These are phyloP conservation scores for Gonapodya prolifera DNA, from an alignment of 192 early-diverging fungal species.

Conservation along the genomic window DNA sequence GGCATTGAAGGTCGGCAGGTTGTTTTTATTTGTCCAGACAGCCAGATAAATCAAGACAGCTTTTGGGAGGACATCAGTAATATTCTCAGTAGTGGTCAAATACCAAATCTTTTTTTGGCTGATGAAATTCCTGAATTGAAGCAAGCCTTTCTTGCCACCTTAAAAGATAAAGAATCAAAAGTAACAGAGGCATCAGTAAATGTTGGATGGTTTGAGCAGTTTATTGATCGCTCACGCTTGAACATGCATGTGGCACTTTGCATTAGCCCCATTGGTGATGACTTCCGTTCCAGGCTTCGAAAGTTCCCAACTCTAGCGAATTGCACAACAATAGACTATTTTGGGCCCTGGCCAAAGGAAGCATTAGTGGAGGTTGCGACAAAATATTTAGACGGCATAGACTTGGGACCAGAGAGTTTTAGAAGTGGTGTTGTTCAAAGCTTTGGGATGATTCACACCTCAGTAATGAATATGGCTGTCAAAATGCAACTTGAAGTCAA, in stretches of 20 bases:
- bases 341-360: conserved; percentile 54
- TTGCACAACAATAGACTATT: conserved; percentile 56
- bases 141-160: neutral
- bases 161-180: conserved; percentile 3
- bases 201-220: conserved; percentile 23
- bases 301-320: conserved; percentile 49
- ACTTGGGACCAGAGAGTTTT: conserved; percentile 24
- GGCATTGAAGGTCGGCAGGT: conserved; percentile 44
- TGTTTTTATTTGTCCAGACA: conserved; percentile 49
- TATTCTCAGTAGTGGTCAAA: conserved; percentile 9
- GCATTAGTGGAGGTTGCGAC: conserved; percentile 45
- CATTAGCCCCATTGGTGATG: conserved; percentile 53
- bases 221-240: conserved; percentile 37
- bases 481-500: conserved; percentile 21
- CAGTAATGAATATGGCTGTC: conserved; percentile 45
- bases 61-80: conserved; percentile 10
- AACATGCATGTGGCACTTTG: conserved; percentile 49
- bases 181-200: conserved; percentile 1
- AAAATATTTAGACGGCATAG: conserved; percentile 39
- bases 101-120: conserved; percentile 3
- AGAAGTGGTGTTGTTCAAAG: conserved; percentile 30
- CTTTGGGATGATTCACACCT: conserved; percentile 29
- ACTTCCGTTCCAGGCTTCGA: conserved; percentile 39
- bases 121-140: conserved; percentile 8
- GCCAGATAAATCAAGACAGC: conserved; percentile 47